A percentile compares a stretch with the other conserved stretches of the same genome.
Conservation (phyloP, 257 asterid genomes). For the Scutellaria barbata region DNA sequence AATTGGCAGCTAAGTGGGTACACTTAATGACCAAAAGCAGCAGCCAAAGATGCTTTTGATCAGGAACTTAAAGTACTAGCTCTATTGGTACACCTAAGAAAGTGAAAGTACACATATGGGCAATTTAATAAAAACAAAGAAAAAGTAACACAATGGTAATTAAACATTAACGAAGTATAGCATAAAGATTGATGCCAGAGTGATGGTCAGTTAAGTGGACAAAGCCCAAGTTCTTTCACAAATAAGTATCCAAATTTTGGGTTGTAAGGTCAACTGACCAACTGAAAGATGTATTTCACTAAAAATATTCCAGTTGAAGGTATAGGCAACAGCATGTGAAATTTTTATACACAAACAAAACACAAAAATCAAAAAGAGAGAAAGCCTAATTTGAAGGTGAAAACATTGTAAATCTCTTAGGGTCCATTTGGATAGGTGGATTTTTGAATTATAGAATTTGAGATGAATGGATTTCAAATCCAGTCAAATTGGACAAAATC, state of each 20-base stretch:
- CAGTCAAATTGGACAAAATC: too few relatives aligned
- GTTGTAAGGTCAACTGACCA: slow-evolving; percentile 12
- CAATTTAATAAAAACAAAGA: not conserved
- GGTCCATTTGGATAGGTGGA: too few relatives aligned
- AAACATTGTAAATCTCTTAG: not conserved
- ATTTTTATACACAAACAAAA: too few relatives aligned
- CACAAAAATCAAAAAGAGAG: too few relatives aligned
- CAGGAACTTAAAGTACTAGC: not conserved
- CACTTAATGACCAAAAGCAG: slow-evolving; percentile 4
- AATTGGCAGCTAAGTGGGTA: not conserved
- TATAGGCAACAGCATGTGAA: slow-evolving; percentile 13
- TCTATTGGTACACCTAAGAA: not conserved
- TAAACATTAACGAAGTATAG: not conserved
- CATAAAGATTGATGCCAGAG: not conserved
- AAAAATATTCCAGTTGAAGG: not conserved
- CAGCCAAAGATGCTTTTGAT: not conserved
- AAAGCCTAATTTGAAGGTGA: not conserved
- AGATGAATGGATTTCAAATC: too few relatives aligned
- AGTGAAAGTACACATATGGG: not conserved
- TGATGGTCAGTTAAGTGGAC: slow-evolving; percentile 3
- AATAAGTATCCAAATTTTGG: not conserved
- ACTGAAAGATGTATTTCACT: not conserved
- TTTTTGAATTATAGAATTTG: too few relatives aligned
- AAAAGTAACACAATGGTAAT: not conserved
- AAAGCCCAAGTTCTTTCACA: slow-evolving; percentile 12